Percentiles rank a stretch among this genome's conserved stretches.
phyloP scores from a whole-genome alignment of 1,284 basidiomycete species.

The Ganoderma lucidum region DNA sequence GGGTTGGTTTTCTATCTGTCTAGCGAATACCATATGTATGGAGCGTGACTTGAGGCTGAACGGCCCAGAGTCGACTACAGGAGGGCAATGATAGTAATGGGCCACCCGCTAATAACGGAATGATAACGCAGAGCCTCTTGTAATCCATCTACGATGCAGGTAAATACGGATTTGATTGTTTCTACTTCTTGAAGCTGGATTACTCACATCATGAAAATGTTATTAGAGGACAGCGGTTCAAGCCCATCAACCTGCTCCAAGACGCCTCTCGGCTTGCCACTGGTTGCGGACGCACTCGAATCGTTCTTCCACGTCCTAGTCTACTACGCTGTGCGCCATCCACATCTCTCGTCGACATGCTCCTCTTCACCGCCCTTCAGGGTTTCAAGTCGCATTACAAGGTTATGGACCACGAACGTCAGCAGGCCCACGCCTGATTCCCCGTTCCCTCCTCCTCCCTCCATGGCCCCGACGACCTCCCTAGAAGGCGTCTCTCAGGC shows the following conservation, averaged over 20 bases:
- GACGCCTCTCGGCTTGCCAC: neutral
- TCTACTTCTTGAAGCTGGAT: too few species aligned
- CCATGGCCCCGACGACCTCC: neutral
- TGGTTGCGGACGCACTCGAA: constrained; percentile 12
- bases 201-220: too few species aligned
- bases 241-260: neutral
- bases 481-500: neutral
- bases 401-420: neutral
- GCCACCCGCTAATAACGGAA: too few species aligned
- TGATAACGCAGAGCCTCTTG: too few species aligned
- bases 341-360: neutral
- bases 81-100: too few species aligned
- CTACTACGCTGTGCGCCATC: neutral
- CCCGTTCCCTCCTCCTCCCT: neutral
- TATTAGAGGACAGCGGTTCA: too few species aligned
- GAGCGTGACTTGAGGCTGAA: too few species aligned
- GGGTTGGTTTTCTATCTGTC: neutral
- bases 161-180: too few species aligned
- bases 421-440: neutral
- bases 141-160: too few species aligned
- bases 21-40: neutral
- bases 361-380: neutral
- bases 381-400: neutral
- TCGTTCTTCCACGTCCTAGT: constrained; percentile 17
- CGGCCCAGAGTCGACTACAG: too few species aligned